Evolutionary conservation across 345 rosid species (phyloP).

Genomic region (Citrus sinensis): DNA sequence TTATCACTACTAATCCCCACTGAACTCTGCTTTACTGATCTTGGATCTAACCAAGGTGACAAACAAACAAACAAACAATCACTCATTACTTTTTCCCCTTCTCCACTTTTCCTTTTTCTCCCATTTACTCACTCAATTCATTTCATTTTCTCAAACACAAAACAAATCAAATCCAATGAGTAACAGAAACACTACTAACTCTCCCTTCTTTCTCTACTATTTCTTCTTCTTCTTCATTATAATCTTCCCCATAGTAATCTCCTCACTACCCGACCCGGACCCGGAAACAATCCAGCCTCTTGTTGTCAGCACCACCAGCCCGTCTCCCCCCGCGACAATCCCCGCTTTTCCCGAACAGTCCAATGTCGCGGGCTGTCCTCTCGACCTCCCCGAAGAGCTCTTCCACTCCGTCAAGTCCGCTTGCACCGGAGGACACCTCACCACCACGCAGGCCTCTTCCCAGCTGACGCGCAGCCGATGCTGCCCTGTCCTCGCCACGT

Average conservation of each 20-base stretch:
- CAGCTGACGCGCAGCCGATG: slow-evolving; percentile 59
- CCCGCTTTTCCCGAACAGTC: slow-evolving; percentile 96
- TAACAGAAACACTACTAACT: not conserved
- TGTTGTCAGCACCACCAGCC: slow-evolving; percentile 33
- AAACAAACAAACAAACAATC: not conserved
- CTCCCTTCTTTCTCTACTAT: slow-evolving; percentile 19
- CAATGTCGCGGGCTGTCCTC: slow-evolving; percentile 57
- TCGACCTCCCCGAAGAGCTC: slow-evolving; percentile 65
- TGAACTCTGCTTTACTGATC: too few relatives aligned
- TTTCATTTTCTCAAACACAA: slow-evolving; percentile 6
- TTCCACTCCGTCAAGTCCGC: slow-evolving; percentile 62
- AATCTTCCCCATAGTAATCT: not conserved
- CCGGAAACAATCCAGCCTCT: slow-evolving; percentile 44
- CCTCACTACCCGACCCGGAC: slow-evolving; percentile 36
- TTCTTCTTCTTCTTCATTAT: slow-evolving; percentile 15
- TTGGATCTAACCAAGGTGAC: not conserved
- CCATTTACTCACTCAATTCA: not conserved
- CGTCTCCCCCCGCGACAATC: slow-evolving; percentile 67
- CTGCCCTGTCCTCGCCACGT: slow-evolving; percentile 88
- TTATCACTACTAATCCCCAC: not conserved
- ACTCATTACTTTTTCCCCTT: not conserved
- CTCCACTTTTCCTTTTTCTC: not conserved
- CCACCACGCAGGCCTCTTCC: slow-evolving; percentile 5
- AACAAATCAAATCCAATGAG: not conserved
- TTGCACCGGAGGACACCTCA: slow-evolving; percentile 37